Base-by-base conservation (phyloP, 2,329 filamentous ascomycete species). In the Rhynchosporium agropyri region DNA sequence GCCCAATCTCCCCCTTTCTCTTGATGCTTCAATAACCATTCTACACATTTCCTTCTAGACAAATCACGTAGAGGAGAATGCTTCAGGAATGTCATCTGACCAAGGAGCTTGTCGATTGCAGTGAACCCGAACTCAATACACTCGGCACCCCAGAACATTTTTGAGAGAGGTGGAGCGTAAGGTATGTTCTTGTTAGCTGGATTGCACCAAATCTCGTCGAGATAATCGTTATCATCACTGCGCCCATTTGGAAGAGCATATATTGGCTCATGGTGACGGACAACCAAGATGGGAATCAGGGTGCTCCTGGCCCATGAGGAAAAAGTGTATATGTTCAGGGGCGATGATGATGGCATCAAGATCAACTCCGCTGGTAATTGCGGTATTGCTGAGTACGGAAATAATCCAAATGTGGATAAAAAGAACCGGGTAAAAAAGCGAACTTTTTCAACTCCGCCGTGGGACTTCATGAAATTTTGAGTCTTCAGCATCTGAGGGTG, bases 331-430 rank as follows among this genome's bases (percentile, higher is more conserved):
- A 77, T 71, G 51, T 69, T 76, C 48, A 76, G 63, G 0, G 72
- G 72, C 7, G 57, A 55, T 7, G 46, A 61, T 2, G 68, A 20
- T 0, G 76, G 74, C 26, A 76, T 38, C 1, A 76, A 59, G 12
- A 77, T 74, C 0, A 77, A 56, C 60, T 77, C 76, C 1, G 70
- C 63, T 0, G 75, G 74, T 1, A 77, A 42, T 55, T 76, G 60
- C 1, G 75, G 75, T 0, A 76, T 64, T 0, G 70, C 68, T 4
- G 63, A 50, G 75, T 75, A 77, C 1, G 74, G 73, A 31, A 76
- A 69, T 2, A 77, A 63, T 8, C 76, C 76, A 53, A 77, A 53
- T 36, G 36, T 58, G 7, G 54, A 43, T 10, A 62, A 36, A 36
- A 58, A 58, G 12, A 58, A n/a, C n/a, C 61, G 12, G 10, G 61